Evolutionary conservation across 2,329 filamentous ascomycete genomes (phyloP), one percentile per base, ranked within the genome.

Genomic region (Neopestalotiopsis sp.): DNA sequence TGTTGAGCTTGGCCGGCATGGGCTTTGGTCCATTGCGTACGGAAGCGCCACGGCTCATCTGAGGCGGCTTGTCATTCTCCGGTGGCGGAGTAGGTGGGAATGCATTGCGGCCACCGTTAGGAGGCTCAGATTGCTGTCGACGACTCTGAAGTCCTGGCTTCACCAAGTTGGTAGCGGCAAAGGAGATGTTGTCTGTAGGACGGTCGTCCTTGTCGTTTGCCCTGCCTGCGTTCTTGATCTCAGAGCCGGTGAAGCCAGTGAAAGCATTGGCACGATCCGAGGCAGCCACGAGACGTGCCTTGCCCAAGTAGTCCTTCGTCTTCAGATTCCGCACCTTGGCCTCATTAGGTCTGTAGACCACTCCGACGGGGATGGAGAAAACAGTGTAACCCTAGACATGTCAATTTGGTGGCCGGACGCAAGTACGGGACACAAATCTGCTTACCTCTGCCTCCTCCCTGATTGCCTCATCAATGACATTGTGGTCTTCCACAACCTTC

Each of bases 301-400:
- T 98, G 70, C 96, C 96, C 3, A 99, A 90, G 76, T 99, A 99
- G 78, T 99, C 95, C 80, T 98, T 98, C 28, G 94, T 94, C 85
- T 98, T 97, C 76, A 99, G 85, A 77, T 99, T 99, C 82, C 97
- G 97, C 73, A 99, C 96, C 82, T 99, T 99, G 72, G 96, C 95
- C 76, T 97, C 95, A 78, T 98, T 98, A 28, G 96, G 96, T 69
- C 96, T 88, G 81, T 98, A 99, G 17, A 99, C 89, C 40, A 98
- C 93, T 30, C 96, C 96, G 13, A 98, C 95, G 0, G 96, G 96
- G 66, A 98, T 98, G 0, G 95, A 98, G 83, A 99, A 99, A 57
- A 99, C 96, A 0, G 96, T 98, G 78, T 99, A 99, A 61, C 95
- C 96, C 93, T 97, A 71, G 2, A 14, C 56, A 5, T n/a, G 42